Conservation (phyloP, 352 stramenopile species). For the Pythium periplocum region DNA sequence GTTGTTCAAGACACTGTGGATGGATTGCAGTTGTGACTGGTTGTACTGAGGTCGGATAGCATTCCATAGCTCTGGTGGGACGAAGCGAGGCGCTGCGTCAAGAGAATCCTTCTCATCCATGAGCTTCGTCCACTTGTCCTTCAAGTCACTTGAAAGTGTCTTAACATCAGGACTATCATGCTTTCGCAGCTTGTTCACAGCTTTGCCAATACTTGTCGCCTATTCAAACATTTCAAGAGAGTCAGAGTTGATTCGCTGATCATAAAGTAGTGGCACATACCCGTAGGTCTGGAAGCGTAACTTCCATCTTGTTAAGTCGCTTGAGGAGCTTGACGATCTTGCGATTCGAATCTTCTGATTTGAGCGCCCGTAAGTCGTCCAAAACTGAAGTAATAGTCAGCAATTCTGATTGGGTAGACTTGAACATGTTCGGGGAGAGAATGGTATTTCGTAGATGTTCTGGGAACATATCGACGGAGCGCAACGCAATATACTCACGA, state of each 20-base stretch:
- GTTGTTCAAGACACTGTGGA: slow-evolving; percentile 86
- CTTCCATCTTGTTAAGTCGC: slow-evolving; percentile 58
- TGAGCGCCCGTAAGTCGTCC: slow-evolving; percentile 45
- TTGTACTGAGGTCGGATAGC: slow-evolving; percentile 80
- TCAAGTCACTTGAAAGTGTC: slow-evolving; percentile 36
- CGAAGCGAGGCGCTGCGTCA: slow-evolving; percentile 50
- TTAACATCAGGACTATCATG: slow-evolving; percentile 55
- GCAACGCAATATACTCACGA: slow-evolving; percentile 79
- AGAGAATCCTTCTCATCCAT: slow-evolving; percentile 65
- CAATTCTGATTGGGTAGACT: slow-evolving; percentile 74
- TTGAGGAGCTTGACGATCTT: slow-evolving; percentile 67
- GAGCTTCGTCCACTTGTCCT: slow-evolving; percentile 76
- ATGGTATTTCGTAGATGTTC: slow-evolving; percentile 76
- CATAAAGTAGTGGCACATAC: slow-evolving; percentile 20
- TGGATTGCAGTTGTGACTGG: slow-evolving; percentile 80
- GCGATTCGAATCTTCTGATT: slow-evolving; percentile 13
- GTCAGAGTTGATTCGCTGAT: too few species aligned
- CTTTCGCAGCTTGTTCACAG: slow-evolving; percentile 82
- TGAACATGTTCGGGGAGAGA: slow-evolving; percentile 70
- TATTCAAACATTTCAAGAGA: slow-evolving; percentile 10
- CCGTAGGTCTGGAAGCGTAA: slow-evolving; percentile 75
- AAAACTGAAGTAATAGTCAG: slow-evolving; percentile 58
- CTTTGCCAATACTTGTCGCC: slow-evolving; percentile 83
- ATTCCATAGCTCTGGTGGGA: slow-evolving; percentile 59
- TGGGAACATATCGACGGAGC: slow-evolving; percentile 80